A percentile compares a stretch with the other conserved stretches of the same genome.
phyloP scores from a whole-genome alignment of 108 stramenopile species.

The Skeletonema costatum region DNA sequence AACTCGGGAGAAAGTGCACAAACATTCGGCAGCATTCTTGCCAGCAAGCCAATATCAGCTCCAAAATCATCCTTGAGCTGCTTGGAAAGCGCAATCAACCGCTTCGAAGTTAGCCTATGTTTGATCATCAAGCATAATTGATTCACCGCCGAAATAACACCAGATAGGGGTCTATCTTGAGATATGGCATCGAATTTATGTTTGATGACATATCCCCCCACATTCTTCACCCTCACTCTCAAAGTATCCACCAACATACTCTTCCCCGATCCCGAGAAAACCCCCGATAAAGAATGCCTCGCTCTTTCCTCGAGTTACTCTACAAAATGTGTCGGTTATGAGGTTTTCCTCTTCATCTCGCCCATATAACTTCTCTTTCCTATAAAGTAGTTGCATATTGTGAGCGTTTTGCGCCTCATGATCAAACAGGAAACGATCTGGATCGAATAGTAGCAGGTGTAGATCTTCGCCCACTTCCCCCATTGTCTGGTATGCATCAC shows the following conservation, averaged over 20 bases:
- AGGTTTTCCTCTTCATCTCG: slow-evolving; percentile 13
- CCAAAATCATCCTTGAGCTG: slow-evolving; percentile 30
- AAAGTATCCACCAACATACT: slow-evolving; percentile 8
- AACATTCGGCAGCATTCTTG: slow-evolving; percentile 24
- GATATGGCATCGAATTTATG: slow-evolving; percentile 34
- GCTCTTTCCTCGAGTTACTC: slow-evolving; percentile 23
- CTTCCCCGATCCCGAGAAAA: too few species aligned
- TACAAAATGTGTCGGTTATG: slow-evolving; percentile 32
- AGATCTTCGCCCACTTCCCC: slow-evolving; percentile 13
- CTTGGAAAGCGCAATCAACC: slow-evolving; percentile 2
- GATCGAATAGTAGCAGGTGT: slow-evolving; percentile 18
- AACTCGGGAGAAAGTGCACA: slow-evolving; percentile 1
- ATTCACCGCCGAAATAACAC: slow-evolving; percentile 33
- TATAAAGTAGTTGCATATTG: not conserved
- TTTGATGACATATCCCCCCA: slow-evolving; percentile 16
- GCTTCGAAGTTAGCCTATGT: not conserved
- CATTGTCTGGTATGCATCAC: slow-evolving; percentile 14
- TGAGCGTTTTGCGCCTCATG: not conserved
- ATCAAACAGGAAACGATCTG: slow-evolving; percentile 27
- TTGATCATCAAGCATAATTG: slow-evolving; percentile 29
- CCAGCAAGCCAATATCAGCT: slow-evolving; percentile 15
- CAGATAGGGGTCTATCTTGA: not conserved
- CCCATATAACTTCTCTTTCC: slow-evolving; percentile 18
- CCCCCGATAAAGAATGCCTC: too few species aligned
- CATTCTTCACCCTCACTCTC: not conserved